Percentiles rank a stretch among this genome's conserved stretches.
Evolutionary conservation across 441 rosid species (phyloP).

Genomic region (Pelargonium citronellum): DNA sequence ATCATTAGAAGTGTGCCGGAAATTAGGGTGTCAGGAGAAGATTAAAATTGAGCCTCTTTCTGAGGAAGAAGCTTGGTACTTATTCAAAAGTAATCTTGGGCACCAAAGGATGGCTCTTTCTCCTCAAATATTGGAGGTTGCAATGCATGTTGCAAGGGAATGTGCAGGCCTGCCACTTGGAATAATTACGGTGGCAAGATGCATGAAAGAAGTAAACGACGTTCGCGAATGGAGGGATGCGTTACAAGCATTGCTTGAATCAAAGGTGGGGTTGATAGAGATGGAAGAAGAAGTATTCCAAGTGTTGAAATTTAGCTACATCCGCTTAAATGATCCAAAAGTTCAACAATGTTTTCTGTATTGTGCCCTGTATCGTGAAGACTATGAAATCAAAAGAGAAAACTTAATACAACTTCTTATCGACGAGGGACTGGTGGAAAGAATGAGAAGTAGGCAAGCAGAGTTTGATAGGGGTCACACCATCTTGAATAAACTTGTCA

Average conservation of each 20-base stretch:
- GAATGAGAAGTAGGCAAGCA: not conserved
- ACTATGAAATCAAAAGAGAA: not conserved
- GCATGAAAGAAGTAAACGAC: constrained; percentile 11
- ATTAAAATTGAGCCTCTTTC: constrained; percentile 15
- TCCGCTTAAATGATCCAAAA: not conserved
- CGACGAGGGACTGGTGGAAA: constrained; percentile 20
- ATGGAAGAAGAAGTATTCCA: not conserved
- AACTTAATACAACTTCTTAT: constrained; percentile 20
- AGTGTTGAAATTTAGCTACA: constrained; percentile 16
- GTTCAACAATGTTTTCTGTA: constrained; percentile 17
- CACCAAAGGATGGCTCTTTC: not conserved
- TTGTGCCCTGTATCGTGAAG: constrained; percentile 28
- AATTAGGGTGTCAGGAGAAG: constrained; percentile 7
- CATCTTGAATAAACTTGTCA: constrained; percentile 20
- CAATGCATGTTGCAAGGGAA: not conserved
- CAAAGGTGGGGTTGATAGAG: not conserved
- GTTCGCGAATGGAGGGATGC: constrained; percentile 15
- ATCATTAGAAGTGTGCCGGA: not conserved
- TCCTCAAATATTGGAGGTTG: not conserved
- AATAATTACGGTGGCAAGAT: not conserved
- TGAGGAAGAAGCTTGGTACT: not conserved
- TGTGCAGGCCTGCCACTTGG: constrained; percentile 24
- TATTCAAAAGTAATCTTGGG: constrained; percentile 9
- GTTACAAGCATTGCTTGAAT: constrained; percentile 4
- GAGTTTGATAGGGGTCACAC: constrained; percentile 15